Conservation (phyloP, 2,329 filamentous ascomycete species). For the Pseudopyrenochaeta lycopersici region DNA sequence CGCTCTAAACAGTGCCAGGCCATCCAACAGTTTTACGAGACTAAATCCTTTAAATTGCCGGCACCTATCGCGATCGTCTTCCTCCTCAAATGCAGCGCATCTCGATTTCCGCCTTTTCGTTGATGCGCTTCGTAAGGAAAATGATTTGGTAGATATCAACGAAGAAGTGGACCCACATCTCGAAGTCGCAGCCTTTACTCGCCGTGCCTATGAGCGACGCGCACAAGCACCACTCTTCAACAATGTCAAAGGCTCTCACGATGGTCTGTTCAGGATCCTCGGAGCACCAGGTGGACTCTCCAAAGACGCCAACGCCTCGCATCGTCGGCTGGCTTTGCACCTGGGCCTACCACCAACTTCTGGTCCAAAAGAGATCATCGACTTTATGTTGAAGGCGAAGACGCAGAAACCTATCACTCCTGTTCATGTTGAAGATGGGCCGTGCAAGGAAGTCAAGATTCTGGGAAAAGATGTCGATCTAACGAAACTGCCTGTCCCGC, state of each 20-base stretch:
- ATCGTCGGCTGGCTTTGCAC: constrained; percentile 6
- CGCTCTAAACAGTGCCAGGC: neutral
- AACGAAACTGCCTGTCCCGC: constrained; percentile 45
- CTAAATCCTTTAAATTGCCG: neutral
- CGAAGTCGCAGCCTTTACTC: constrained; percentile 55
- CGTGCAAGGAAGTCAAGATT: constrained; percentile 8
- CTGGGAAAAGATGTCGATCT: constrained; percentile 55
- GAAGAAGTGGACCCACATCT: constrained; percentile 12
- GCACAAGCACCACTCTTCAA: constrained; percentile 63
- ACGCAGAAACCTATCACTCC: neutral
- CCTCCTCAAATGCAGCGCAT: constrained; percentile 7
- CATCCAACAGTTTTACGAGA: neutral
- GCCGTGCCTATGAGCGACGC: constrained; percentile 56
- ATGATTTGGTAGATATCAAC: constrained; percentile 12
- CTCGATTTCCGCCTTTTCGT: constrained; percentile 58
- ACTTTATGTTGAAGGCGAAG: constrained; percentile 4
- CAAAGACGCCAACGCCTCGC: constrained; percentile 5
- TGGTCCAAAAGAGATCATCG: constrained; percentile 3
- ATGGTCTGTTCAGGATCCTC: constrained; percentile 60
- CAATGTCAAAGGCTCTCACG: constrained; percentile 57
- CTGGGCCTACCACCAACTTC: constrained; percentile 2
- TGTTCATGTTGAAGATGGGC: constrained; percentile 1
- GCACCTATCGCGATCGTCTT: neutral
- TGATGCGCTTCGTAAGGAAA: constrained; percentile 52
- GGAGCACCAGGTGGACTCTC: constrained; percentile 55